These are phyloP conservation scores for Neurospora sp. DNA, from an alignment of 495 filamentous ascomycete genomes.

Conservation along the genomic window DNA sequence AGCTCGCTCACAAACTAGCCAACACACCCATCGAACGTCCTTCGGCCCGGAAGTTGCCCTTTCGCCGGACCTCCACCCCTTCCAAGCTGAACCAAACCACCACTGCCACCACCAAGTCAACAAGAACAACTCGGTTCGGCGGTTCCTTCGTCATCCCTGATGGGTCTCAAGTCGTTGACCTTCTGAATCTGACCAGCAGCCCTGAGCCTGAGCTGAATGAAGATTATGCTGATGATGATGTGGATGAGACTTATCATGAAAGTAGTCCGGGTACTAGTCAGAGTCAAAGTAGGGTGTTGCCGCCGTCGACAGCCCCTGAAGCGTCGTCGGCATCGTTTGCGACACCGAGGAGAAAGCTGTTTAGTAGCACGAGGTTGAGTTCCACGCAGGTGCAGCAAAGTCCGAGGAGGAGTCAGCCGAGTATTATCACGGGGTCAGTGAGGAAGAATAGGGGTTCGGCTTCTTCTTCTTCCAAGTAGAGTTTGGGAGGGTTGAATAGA, in stretches of 20 bases:
- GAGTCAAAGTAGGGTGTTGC: slow-evolving; percentile 1
- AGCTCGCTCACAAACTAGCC: slow-evolving; percentile 4
- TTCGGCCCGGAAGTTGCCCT: background rate
- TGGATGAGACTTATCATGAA: slow-evolving; percentile 27
- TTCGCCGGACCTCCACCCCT: background rate
- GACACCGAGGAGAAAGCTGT: slow-evolving; percentile 6
- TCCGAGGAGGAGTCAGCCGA: background rate
- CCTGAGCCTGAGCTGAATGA: slow-evolving; percentile 27
- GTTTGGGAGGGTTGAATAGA: background rate
- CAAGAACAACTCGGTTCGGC: background rate
- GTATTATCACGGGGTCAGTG: background rate
- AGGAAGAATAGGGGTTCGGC: background rate
- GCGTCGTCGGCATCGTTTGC: slow-evolving; percentile 12
- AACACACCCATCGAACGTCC: slow-evolving; percentile 18
- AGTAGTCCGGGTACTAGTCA: background rate
- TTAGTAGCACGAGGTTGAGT: background rate
- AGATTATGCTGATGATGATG: slow-evolving; percentile 33
- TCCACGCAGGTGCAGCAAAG: background rate
- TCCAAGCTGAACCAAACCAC: background rate
- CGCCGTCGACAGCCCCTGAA: background rate
- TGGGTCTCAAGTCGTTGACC: slow-evolving; percentile 29
- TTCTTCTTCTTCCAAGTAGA: background rate
- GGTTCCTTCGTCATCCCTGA: slow-evolving; percentile 21
- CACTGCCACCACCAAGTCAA: background rate
- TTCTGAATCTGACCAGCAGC: slow-evolving; percentile 22